Evolutionary conservation across 441 rosid species (phyloP).

Genomic region (Arabidopsis lyrata): DNA sequence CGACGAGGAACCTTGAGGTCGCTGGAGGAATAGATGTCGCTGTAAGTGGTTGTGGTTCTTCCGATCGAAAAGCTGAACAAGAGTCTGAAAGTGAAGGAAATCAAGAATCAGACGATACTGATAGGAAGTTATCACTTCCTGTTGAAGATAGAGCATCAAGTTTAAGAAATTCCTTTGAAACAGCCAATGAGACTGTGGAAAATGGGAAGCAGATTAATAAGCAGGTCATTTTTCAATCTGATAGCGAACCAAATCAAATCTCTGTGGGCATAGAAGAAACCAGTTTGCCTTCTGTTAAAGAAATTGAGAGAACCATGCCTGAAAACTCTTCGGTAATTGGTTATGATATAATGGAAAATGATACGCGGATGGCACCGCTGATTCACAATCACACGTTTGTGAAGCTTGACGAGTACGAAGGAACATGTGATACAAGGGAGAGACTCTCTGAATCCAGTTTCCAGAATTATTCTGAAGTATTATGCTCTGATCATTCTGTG

Average conservation of each 20-base stretch:
- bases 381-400: conserved; percentile 25
- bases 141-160: conserved; percentile 50
- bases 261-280: conserved; percentile 29
- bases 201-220: conserved; percentile 43
- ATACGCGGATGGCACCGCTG: conserved; percentile 11
- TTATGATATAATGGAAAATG: conserved; percentile 25
- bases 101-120: conserved; percentile 23
- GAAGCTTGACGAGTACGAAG: conserved; percentile 37
- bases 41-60: conserved; percentile 17
- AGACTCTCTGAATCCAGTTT: conserved; percentile 48
- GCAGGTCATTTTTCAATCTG: conserved; percentile 49
- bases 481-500: conserved; percentile 30
- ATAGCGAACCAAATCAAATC: conserved; percentile 44
- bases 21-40: conserved; percentile 6
- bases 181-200: conserved; percentile 40
- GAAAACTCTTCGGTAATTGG: conserved; percentile 9
- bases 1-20: conserved; percentile 19
- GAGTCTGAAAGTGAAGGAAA: conserved; percentile 37
- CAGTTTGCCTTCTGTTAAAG: conserved; percentile 21
- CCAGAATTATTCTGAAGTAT: conserved; percentile 20
- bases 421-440: conserved; percentile 44
- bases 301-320: conserved; percentile 18
- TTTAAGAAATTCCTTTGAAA: conserved; percentile 47
- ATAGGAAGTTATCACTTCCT: conserved; percentile 43
- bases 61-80: conserved; percentile 7